phyloP scores from a whole-genome alignment of 1,139 yeast species.

The Casaregolazyma suthepensis region DNA sequence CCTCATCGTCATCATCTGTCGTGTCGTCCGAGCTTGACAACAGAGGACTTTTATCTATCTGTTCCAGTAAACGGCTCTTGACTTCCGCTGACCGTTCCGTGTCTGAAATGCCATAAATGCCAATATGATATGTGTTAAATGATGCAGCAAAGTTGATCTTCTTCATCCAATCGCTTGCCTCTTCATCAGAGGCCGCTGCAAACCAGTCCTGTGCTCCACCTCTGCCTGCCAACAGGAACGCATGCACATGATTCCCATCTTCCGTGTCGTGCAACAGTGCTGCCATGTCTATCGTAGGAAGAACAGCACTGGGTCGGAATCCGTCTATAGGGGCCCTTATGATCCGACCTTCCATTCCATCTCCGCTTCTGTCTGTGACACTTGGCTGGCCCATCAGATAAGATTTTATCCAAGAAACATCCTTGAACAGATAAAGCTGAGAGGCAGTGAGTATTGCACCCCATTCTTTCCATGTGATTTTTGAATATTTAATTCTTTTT shows the following conservation, averaged over 20 bases:
- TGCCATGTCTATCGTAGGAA: conserved; percentile 34
- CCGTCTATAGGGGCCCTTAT: conserved; percentile 35
- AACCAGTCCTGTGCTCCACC: conserved; percentile 35
- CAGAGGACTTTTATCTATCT: conserved; percentile 6
- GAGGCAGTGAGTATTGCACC: conserved; percentile 39
- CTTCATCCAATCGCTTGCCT: conserved; percentile 50
- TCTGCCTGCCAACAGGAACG: conserved; percentile 30
- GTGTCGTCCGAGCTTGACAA: conserved; percentile 1
- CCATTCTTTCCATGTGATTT: conserved; percentile 36
- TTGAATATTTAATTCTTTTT: conserved; percentile 30
- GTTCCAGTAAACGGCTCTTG: neutral
- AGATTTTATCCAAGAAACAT: conserved; percentile 34
- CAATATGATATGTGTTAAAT: conserved; percentile 39
- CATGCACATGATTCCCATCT: conserved; percentile 15
- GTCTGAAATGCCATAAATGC: conserved; percentile 19
- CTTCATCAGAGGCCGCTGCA: conserved; percentile 32
- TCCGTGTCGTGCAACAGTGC: conserved; percentile 26
- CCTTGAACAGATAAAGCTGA: conserved; percentile 38
- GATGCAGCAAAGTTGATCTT: conserved; percentile 52
- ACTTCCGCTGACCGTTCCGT: conserved; percentile 2
- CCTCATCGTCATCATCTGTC: conserved; percentile 4
- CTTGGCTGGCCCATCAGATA: conserved; percentile 12
- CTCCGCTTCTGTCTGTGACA: conserved; percentile 2
- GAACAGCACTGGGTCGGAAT: conserved; percentile 34
- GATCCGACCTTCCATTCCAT: conserved; percentile 11